These are phyloP conservation scores for Trifolium pratense DNA, from an alignment of 306 rosid species.

Conservation along the genomic window DNA sequence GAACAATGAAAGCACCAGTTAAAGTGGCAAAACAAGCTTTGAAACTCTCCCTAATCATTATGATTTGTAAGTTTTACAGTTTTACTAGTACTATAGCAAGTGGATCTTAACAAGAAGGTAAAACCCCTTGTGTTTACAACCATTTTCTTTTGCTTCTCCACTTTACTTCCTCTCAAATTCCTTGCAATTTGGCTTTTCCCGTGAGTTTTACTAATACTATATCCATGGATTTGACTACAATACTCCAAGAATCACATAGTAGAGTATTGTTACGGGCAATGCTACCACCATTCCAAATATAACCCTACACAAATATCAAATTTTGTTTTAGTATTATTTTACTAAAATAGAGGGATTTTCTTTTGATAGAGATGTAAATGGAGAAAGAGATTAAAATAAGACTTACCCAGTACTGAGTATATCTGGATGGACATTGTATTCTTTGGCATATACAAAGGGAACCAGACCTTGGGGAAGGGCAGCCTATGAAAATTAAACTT, in stretches of 20 bases:
- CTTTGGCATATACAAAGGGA: conserved; percentile 90
- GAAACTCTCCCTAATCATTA: background rate
- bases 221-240: no score
- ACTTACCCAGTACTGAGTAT: conserved; percentile 94
- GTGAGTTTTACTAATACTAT: no score
- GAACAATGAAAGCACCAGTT: no score
- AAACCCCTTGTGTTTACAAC: no score
- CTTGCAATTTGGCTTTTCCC: no score
- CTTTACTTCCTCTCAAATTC: no score
- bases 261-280: conserved; percentile 77
- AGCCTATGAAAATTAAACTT: conserved; percentile 55
- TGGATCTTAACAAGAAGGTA: no score
- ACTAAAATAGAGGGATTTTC: background rate
- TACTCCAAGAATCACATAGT: conserved; percentile 51
- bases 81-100: no score
- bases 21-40: no score
- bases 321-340: background rate
- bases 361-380: background rate
- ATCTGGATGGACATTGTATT: conserved; percentile 84
- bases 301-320: conserved; percentile 13
- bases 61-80: no score
- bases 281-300: conserved; percentile 81
- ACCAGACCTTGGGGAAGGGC: conserved; percentile 95
- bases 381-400: background rate
- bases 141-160: no score